Percentiles rank a stretch among this genome's conserved stretches.
Evolutionary conservation across 2,329 filamentous ascomycete species (phyloP).

Genomic region (Cercospora berteroae): DNA sequence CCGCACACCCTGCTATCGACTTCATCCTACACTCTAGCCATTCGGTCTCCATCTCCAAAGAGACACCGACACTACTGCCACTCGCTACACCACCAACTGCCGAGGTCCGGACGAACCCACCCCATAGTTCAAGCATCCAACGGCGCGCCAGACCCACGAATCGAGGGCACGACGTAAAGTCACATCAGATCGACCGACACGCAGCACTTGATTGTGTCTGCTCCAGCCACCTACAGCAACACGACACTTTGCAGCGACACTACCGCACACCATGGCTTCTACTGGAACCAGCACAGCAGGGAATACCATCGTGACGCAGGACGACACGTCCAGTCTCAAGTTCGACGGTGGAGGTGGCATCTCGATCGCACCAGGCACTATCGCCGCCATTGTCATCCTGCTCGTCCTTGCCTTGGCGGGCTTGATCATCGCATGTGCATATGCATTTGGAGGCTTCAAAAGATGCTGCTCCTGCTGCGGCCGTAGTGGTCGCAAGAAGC

Average conservation of each 20-base stretch:
- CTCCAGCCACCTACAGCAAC: background rate
- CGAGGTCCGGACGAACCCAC: constrained; percentile 3
- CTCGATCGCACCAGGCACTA: background rate
- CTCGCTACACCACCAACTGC: constrained; percentile 2
- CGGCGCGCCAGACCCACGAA: constrained; percentile 8
- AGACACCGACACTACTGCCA: background rate
- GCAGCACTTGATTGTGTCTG: constrained; percentile 2
- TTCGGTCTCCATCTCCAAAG: background rate
- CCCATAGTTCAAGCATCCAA: background rate
- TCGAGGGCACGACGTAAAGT: background rate
- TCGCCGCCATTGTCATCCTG: constrained; percentile 11
- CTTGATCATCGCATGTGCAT: constrained; percentile 9
- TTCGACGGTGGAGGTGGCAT: constrained; percentile 6
- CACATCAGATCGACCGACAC: background rate
- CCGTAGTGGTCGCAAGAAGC: constrained; percentile 11
- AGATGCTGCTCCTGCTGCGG: constrained; percentile 11
- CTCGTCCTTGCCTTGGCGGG: constrained; percentile 6
- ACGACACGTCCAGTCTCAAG: constrained; percentile 2
- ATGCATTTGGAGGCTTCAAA: constrained; percentile 13
- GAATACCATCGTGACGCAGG: constrained; percentile 1
- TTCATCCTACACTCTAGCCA: background rate
- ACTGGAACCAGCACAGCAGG: background rate
- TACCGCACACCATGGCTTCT: background rate
- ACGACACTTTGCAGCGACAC: background rate
- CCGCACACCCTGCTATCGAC: background rate